Evolutionary conservation across 768 basidiomycete genomes (phyloP), one percentile per base, ranked within the genome.

Genomic region (Tulasnella sp.): DNA sequence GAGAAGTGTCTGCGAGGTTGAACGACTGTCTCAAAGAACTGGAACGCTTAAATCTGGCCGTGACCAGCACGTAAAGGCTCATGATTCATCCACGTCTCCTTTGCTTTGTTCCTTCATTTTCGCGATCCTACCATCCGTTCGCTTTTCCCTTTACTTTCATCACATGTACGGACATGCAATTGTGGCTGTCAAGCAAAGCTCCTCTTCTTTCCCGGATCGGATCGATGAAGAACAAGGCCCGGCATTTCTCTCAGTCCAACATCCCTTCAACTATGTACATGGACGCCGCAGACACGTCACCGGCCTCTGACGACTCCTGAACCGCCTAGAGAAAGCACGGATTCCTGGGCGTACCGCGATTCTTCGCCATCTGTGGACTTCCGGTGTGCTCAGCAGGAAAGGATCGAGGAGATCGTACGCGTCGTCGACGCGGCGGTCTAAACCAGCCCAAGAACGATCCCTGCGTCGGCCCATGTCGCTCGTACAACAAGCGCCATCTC

Each of bases 11-110:
- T 76, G 82, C 84, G 73, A 86, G 89, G 72, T 87, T 94, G 81
- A 83, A 84, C 10, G 91, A 92, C 72, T 95, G 93, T 83, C 88
- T 95, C 75, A 86, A 81, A 37, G 93, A 94, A 86, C 84, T 95
- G 67, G 85, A 85, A 79, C 81, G 48, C 26, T 37, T 74, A 16
- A 74, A 74, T 61, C 57, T 61, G 29, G 57, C 57, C 29, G 57
- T 61, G 57, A 61, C n/a, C 23, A 61, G 57, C 57, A 29, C n/a
- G 23, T 61, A 23, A 61, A 6, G 10, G 29, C 16, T 61, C 57
- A 61, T 23, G 57, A 40, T n/a, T 61, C 26, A 2, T 61, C 57
- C 2, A 61, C 57, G 57, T 61, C 57, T 29, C 57, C 11, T 61
- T 61, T 29, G 29, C 10, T 26, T 61, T 29, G 3, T 26, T 61